Evolutionary conservation across 495 filamentous ascomycete genomes (phyloP).

Genomic region (Paragyromitra xinjiangensis): DNA sequence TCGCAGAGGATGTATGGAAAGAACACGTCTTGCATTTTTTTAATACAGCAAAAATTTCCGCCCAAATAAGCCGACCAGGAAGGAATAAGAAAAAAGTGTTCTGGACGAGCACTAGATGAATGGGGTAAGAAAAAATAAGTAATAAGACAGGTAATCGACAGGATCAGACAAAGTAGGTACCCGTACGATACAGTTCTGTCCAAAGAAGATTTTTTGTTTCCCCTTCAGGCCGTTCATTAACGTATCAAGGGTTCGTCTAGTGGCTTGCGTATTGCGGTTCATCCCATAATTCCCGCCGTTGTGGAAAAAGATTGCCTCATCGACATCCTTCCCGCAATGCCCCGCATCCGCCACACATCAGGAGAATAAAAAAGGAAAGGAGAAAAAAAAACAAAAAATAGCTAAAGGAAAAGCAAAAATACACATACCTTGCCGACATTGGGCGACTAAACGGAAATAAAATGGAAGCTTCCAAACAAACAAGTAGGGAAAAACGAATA

Average conservation of each 20-base stretch:
- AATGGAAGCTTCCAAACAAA: conserved; percentile 51
- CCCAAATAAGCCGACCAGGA: conserved; percentile 5
- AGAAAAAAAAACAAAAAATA: conserved; percentile 20
- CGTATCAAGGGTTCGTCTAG: conserved; percentile 49
- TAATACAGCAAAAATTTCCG: conserved; percentile 19
- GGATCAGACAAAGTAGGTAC: conserved; percentile 34
- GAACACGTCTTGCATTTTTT: conserved; percentile 44
- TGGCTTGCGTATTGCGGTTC: conserved; percentile 50
- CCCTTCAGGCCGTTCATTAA: conserved; percentile 46
- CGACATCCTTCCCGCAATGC: conserved; percentile 54
- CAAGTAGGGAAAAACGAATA: conserved; percentile 39
- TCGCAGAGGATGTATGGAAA: conserved; percentile 17
- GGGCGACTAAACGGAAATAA: conserved; percentile 33
- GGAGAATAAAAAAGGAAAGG: conserved; percentile 30
- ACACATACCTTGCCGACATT: conserved; percentile 47
- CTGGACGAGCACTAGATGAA: conserved; percentile 24
- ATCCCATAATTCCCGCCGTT: conserved; percentile 53
- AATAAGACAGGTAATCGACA: conserved; percentile 32
- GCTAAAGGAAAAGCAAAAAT: conserved; percentile 49
- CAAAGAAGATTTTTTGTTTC: conserved; percentile 41
- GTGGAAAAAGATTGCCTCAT: conserved; percentile 53
- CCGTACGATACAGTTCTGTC: conserved; percentile 33
- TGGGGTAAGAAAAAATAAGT: conserved; percentile 24
- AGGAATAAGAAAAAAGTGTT: conserved; percentile 29
- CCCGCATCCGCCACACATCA: conserved; percentile 54